Conservation (phyloP, 2,329 filamentous ascomycete species). For the Fusarium sacchari region DNA sequence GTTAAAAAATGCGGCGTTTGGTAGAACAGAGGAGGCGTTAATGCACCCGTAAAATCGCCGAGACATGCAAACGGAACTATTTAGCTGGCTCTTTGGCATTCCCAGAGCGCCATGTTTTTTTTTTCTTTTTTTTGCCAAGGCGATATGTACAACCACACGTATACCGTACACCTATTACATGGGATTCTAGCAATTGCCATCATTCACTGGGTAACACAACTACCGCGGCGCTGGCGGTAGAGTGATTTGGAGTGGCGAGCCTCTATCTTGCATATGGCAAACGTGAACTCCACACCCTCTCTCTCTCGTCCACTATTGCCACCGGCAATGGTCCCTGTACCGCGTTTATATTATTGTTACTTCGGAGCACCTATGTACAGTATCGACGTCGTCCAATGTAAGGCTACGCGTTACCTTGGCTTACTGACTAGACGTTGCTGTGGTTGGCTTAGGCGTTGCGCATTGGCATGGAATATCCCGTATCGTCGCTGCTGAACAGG, state of each 20-base stretch:
- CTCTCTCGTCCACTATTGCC: neutral
- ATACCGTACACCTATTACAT: conserved; percentile 6
- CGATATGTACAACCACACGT: neutral
- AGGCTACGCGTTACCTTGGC: neutral
- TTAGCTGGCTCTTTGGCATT: conserved; percentile 13
- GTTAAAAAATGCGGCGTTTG: conserved; percentile 25
- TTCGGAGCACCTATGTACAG: neutral
- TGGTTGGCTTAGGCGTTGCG: conserved; percentile 7
- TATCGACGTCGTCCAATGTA: neutral
- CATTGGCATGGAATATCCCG: neutral
- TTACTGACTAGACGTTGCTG: neutral
- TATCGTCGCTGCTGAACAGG: neutral
- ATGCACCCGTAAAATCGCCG: conserved; percentile 41
- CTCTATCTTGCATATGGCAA: neutral
- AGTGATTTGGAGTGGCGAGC: neutral
- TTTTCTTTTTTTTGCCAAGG: neutral
- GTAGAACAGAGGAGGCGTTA: conserved; percentile 21
- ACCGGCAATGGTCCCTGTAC: neutral
- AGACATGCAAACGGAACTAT: conserved; percentile 41
- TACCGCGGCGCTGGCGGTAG: neutral
- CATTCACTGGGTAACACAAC: conserved; percentile 22
- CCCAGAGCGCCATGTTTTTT: conserved; percentile 22
- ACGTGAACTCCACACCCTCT: conserved; percentile 13
- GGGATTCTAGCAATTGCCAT: conserved; percentile 39
- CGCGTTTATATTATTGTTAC: neutral